phyloP scores from a whole-genome alignment of 2,329 filamentous ascomycete species.

The Fusarium aywerte region DNA sequence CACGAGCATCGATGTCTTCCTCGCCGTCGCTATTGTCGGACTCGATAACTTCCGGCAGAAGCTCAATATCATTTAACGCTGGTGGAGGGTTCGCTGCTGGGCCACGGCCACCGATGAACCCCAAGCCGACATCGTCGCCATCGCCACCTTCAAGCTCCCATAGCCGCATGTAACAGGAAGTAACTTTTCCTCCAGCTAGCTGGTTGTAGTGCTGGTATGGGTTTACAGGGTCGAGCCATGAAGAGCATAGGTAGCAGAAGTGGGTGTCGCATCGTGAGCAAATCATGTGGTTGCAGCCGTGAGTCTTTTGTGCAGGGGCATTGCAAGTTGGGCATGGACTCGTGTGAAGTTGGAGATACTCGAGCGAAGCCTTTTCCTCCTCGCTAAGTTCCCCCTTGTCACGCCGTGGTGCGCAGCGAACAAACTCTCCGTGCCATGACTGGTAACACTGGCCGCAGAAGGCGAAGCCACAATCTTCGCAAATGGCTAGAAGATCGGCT shows the following conservation, averaged over 20 bases:
- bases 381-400: slow-evolving; percentile 77
- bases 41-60: slow-evolving; percentile 47
- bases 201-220: slow-evolving; percentile 92
- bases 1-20: slow-evolving; percentile 43
- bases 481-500: slow-evolving; percentile 80
- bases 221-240: slow-evolving; percentile 84
- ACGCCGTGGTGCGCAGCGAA: slow-evolving; percentile 73
- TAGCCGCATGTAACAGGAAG: slow-evolving; percentile 82
- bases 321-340: slow-evolving; percentile 90
- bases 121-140: slow-evolving; percentile 62
- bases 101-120: slow-evolving; percentile 54
- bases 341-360: slow-evolving; percentile 84
- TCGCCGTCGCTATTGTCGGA: slow-evolving; percentile 50
- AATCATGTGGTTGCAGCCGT: slow-evolving; percentile 97
- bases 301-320: slow-evolving; percentile 86
- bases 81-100: slow-evolving; percentile 27
- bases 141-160: slow-evolving; percentile 93
- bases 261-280: slow-evolving; percentile 90
- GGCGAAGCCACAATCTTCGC: slow-evolving; percentile 87
- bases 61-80: slow-evolving; percentile 33
- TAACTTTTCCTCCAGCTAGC: slow-evolving; percentile 60
- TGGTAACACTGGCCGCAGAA: slow-evolving; percentile 79
- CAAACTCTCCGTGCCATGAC: slow-evolving; percentile 93
- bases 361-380: slow-evolving; percentile 86
- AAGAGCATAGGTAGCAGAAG: slow-evolving; percentile 93